A percentile compares a stretch with the other conserved stretches of the same genome.
phyloP scores from a whole-genome alignment of 2,329 filamentous ascomycete genomes.

The Fusarium beomiforme region DNA sequence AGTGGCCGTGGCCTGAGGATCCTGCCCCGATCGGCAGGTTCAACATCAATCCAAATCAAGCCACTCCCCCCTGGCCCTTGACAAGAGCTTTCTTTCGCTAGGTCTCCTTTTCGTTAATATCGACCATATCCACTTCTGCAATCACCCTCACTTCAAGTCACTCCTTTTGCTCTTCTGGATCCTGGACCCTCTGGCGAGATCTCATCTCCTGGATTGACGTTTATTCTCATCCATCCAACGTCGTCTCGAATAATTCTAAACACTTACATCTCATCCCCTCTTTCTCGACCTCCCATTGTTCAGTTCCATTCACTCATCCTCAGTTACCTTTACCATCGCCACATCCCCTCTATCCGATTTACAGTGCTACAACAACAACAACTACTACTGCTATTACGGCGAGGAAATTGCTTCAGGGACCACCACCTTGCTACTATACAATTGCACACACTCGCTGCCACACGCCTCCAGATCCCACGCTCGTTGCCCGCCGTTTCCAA shows the following conservation, averaged over 20 bases:
- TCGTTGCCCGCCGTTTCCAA: conserved; percentile 24
- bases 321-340: conserved; percentile 13
- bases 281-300: conserved; percentile 26
- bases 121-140: conserved; percentile 50
- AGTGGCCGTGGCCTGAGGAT: conserved; percentile 48
- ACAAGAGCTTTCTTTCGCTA: conserved; percentile 44
- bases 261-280: conserved; percentile 35
- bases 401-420: neutral
- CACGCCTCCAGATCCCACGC: conserved; percentile 15
- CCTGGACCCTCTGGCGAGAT: conserved; percentile 38
- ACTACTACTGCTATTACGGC: no score
- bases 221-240: conserved; percentile 28
- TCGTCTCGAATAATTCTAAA: conserved; percentile 34
- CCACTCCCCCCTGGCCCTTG: conserved; percentile 45
- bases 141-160: conserved; percentile 53
- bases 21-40: conserved; percentile 50
- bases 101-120: conserved; percentile 53
- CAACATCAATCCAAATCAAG: conserved; percentile 24
- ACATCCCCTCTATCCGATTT: conserved; percentile 6
- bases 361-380: no score
- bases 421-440: conserved; percentile 7
- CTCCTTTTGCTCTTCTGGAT: conserved; percentile 49
- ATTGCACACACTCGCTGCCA: conserved; percentile 21
- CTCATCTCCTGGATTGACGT: conserved; percentile 38
- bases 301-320: conserved; percentile 11